phyloP scores from a whole-genome alignment of 768 basidiomycete species.

The Sporobolomyces roseus region DNA sequence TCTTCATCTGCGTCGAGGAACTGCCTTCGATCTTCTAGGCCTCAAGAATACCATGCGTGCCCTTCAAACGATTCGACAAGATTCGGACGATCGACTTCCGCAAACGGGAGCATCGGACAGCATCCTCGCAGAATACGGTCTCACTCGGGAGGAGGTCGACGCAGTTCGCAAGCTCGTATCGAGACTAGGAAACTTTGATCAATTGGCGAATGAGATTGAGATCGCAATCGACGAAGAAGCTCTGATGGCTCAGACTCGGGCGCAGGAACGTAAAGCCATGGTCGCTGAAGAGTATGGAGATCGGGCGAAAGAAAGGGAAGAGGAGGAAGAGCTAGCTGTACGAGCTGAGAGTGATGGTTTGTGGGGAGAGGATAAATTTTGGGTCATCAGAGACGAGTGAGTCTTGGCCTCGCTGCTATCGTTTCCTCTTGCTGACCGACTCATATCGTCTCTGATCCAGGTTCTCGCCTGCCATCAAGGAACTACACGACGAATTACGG shows the following conservation, averaged over 20 bases:
- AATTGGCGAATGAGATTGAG: conserved; percentile 60
- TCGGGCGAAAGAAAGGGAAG: conserved; percentile 28
- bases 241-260: conserved; percentile 53
- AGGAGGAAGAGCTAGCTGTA: conserved; percentile 12
- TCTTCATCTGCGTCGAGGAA: conserved; percentile 67
- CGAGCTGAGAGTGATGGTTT: conserved; percentile 39
- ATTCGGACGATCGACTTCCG: conserved; percentile 46
- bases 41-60: conserved; percentile 62
- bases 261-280: conserved; percentile 17
- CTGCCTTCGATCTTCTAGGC: conserved; percentile 60
- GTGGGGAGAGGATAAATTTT: conserved; percentile 31
- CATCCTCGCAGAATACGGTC: neutral
- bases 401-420: neutral
- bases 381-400: conserved; percentile 23
- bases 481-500: neutral
- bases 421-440: neutral
- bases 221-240: conserved; percentile 32
- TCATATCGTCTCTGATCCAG: neutral
- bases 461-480: conserved; percentile 6
- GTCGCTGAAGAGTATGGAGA: conserved; percentile 22
- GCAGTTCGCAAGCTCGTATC: conserved; percentile 55
- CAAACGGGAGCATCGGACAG: neutral
- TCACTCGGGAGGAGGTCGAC: neutral
- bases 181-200: conserved; percentile 56
- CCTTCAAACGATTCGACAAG: conserved; percentile 60